These are phyloP conservation scores for Penicillium nordicum DNA, from an alignment of 2,329 filamentous ascomycete species.

Conservation along the genomic window DNA sequence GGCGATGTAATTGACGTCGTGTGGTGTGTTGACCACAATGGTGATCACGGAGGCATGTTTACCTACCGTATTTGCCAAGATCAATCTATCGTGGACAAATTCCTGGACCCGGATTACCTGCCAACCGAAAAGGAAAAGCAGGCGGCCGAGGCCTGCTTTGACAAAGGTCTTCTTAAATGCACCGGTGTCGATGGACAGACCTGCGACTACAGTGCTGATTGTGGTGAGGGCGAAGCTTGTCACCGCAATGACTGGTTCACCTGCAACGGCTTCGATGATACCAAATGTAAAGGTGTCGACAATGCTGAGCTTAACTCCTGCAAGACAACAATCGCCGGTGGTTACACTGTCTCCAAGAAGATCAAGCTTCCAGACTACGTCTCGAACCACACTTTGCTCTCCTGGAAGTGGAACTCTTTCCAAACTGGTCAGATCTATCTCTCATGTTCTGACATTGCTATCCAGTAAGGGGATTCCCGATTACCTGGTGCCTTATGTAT, in stretches of 20 bases:
- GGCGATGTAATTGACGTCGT: slow-evolving; percentile 50
- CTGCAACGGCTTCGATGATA: slow-evolving; percentile 33
- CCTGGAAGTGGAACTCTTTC: slow-evolving; percentile 55
- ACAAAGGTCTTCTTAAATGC: slow-evolving; percentile 48
- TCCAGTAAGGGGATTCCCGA: slow-evolving; percentile 17
- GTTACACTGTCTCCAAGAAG: slow-evolving; percentile 53
- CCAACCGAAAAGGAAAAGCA: slow-evolving; percentile 54
- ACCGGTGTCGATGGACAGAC: slow-evolving; percentile 50
- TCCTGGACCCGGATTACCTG: slow-evolving; percentile 47
- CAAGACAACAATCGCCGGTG: slow-evolving; percentile 52
- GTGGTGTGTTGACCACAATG: slow-evolving; percentile 57
- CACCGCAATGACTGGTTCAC: slow-evolving; percentile 56
- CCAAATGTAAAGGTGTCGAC: slow-evolving; percentile 47
- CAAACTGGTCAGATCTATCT: slow-evolving; percentile 55
- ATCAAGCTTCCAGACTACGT: slow-evolving; percentile 50
- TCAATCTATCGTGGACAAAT: slow-evolving; percentile 50
- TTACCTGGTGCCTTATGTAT: not conserved
- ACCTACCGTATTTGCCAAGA: slow-evolving; percentile 54
- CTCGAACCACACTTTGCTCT: slow-evolving; percentile 51
- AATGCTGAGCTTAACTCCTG: slow-evolving; percentile 45
- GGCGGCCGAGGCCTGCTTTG: slow-evolving; percentile 53
- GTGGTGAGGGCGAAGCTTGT: slow-evolving; percentile 44
- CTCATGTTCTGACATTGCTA: slow-evolving; percentile 53
- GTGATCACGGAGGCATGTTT: slow-evolving; percentile 58
- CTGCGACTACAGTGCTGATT: slow-evolving; percentile 51